Evolutionary conservation across 208 protist species (phyloP), one percentile per base, ranked within the genome.

Genomic region (Balamuthia mandrillaris): DNA sequence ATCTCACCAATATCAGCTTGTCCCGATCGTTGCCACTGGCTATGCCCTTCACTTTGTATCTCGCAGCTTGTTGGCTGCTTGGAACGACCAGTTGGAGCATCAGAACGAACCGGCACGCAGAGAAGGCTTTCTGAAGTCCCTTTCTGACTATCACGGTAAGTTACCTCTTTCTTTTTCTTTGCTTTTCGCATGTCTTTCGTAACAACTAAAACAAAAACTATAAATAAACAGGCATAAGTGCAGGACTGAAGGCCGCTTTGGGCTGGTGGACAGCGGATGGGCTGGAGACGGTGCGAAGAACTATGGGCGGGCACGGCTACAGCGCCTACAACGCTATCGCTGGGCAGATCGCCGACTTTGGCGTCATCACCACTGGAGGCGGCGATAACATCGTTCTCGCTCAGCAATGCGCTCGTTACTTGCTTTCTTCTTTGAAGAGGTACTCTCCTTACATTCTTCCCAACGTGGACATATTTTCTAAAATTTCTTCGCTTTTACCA

Each of bases 331-430:
- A 70, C 61, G 21, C 61, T 3, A 70, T 70, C 27, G 37, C 61
- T 1, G 61, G 61, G 16, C 37, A 49, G 16, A 70, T 70, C 61
- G 47, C 47, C 37, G 61, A 70, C 61, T 39, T 49, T 39, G 61
- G 61, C 61, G 61, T 70, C 16, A 70, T 70, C 37, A 70, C 61
- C 33, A 37, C 4, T 21, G 3, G 9, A 70, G 61, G 61, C 33
- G 61, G 61, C 41, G 61, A 70, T 39, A 70, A 70, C 61, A 70
- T 70, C 16, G 61, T 70, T 12, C 61, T 70, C n/a, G 61, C 61
- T 27, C 61, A 70, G 37, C 61, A 70, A 39, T 49, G 61, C 61
- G 61, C 61, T 3, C 21, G 61, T 27, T 39, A 70, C 14, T 39
- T 70, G 37, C 41, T 70, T 33, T 12, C 61, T 2, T 70, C 61